Conservation (phyloP, 257 asterid species). For the Rauvolfia tetraphylla region DNA sequence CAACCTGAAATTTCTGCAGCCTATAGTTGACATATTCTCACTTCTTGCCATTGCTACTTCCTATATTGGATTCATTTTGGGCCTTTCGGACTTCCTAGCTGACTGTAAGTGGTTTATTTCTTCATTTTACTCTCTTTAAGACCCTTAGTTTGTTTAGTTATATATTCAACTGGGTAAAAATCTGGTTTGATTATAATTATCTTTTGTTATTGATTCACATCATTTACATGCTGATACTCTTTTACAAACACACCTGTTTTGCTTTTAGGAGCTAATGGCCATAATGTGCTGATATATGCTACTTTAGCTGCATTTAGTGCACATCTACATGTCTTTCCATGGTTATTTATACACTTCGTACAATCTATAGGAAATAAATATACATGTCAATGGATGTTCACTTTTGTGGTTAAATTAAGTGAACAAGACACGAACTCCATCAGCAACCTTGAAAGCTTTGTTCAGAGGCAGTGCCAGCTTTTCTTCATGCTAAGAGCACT, state of each 20-base stretch:
- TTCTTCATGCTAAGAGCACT: not conserved
- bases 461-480: not conserved
- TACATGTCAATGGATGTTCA: not conserved
- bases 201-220: not conserved
- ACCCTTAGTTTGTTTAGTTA: not conserved
- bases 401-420: not conserved
- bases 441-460: not conserved
- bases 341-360: not conserved
- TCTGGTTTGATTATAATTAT: not conserved
- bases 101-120: slow-evolving; percentile 55
- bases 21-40: slow-evolving; percentile 79
- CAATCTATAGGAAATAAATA: not conserved
- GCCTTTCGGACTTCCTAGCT: slow-evolving; percentile 77
- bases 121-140: not conserved
- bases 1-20: slow-evolving; percentile 43
- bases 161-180: not conserved
- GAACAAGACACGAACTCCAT: not conserved
- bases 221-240: not conserved
- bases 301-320: not conserved
- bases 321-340: not conserved
- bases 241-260: not conserved
- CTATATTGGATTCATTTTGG: slow-evolving; percentile 76
- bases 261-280: not conserved
- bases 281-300: too few species aligned
- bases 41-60: slow-evolving; percentile 81